phyloP scores from a whole-genome alignment of 2,329 filamentous ascomycete genomes.

The Penicillium hesseltinei region DNA sequence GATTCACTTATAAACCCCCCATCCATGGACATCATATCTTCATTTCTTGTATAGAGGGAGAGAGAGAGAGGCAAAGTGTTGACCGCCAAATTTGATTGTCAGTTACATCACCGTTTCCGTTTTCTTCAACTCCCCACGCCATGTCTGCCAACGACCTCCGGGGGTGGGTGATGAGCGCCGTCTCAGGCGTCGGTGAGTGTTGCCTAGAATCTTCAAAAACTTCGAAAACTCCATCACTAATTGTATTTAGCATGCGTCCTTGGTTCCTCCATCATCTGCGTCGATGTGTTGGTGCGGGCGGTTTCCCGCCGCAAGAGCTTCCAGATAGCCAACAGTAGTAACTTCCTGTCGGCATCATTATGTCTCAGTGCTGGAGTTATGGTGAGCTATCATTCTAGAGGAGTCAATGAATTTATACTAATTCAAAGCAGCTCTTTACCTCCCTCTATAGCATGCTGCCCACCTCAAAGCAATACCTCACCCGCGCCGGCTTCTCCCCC shows the following conservation, averaged over 20 bases:
- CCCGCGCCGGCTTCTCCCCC: conserved; percentile 64
- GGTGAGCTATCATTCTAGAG: conserved; percentile 54
- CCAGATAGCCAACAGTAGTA: conserved; percentile 82
- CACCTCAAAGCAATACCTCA: conserved; percentile 75
- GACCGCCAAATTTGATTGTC: conserved; percentile 17
- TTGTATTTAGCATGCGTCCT: conserved; percentile 54
- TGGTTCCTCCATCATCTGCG: conserved; percentile 80
- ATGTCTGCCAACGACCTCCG: conserved; percentile 73
- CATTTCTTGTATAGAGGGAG: background rate
- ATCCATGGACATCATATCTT: background rate
- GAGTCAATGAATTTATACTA: background rate
- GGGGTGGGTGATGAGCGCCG: conserved; percentile 85
- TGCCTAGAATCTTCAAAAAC: background rate
- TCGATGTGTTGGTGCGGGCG: conserved; percentile 72
- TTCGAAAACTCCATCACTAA: background rate
- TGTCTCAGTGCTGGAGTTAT: conserved; percentile 96
- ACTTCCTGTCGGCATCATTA: conserved; percentile 81
- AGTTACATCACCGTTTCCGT: conserved; percentile 26
- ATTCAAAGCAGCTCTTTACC: conserved; percentile 70
- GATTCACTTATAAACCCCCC: background rate
- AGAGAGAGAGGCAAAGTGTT: conserved; percentile 6
- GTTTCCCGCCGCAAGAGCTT: conserved; percentile 75
- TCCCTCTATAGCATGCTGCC: conserved; percentile 91
- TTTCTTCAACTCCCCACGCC: conserved; percentile 17
- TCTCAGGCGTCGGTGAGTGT: conserved; percentile 70